A percentile compares a stretch with the other conserved stretches of the same genome.
Evolutionary conservation across 257 asterid genomes (phyloP).

Genomic region (Forsythia viridissima): DNA sequence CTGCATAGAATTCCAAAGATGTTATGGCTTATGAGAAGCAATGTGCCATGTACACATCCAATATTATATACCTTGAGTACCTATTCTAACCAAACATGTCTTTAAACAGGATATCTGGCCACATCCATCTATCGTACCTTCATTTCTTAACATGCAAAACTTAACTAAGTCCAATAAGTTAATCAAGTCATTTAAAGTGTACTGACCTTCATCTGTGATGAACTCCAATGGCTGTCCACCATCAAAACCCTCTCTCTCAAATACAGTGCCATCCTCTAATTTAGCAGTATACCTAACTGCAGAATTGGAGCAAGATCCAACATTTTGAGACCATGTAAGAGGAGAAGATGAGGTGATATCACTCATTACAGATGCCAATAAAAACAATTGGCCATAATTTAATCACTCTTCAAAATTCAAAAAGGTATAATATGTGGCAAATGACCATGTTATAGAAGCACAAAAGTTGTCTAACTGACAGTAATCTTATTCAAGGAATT

Average conservation of each 20-base stretch:
- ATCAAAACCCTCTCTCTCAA: conserved; percentile 63
- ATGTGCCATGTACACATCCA: background rate
- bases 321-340: conserved; percentile 13
- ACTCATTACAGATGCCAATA: background rate
- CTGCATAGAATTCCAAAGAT: background rate
- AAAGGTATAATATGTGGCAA: background rate
- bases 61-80: background rate
- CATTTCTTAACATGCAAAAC: background rate
- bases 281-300: conserved; percentile 65
- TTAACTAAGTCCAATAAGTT: background rate
- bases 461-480: background rate
- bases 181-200: conserved; percentile 10
- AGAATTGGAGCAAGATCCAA: conserved; percentile 16
- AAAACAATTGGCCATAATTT: background rate
- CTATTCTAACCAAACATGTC: background rate
- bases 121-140: background rate
- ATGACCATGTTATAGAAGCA: background rate
- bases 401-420: conserved; percentile 5
- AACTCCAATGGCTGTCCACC: conserved; percentile 49
- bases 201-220: conserved; percentile 72
- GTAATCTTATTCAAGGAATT: background rate
- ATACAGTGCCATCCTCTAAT: conserved; percentile 64
- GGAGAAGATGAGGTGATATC: conserved; percentile 8
- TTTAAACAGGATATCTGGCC: background rate
- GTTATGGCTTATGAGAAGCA: background rate